Conservation (phyloP, 192 early-diverging fungal genomes). For the Rhizoclosmatium sp. region DNA sequence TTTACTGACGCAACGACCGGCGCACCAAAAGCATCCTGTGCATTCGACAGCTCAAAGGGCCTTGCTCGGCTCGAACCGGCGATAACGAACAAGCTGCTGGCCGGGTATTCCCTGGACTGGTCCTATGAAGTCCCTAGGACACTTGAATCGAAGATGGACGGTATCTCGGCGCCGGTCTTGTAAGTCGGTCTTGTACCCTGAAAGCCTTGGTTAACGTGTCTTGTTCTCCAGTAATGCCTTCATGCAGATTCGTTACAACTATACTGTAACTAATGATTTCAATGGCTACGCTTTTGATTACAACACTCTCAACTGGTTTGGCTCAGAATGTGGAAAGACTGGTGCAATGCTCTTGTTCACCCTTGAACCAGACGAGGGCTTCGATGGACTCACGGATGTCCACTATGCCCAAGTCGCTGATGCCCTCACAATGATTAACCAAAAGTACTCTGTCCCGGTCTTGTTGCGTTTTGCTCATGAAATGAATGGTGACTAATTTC, state of each 20-base stretch:
- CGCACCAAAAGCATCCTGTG: not conserved
- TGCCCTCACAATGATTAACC: conserved; percentile 37
- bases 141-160: conserved; percentile 10
- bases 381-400: conserved; percentile 32
- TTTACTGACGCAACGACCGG: conserved; percentile 16
- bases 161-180: conserved; percentile 30
- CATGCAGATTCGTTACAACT: conserved; percentile 15
- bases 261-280: not conserved
- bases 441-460: conserved; percentile 43
- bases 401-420: conserved; percentile 35
- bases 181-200: conserved; percentile 3
- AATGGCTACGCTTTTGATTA: conserved; percentile 16
- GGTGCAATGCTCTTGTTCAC: conserved; percentile 50
- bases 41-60: not conserved
- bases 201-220: not conserved
- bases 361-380: conserved; percentile 30
- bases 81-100: conserved; percentile 1
- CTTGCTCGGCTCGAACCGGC: conserved; percentile 35
- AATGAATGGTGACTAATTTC: conserved; percentile 54
- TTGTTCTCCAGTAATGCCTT: conserved; percentile 40
- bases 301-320: conserved; percentile 49
- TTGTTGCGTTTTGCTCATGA: conserved; percentile 56
- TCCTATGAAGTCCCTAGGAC: conserved; percentile 9
- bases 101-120: conserved; percentile 46
- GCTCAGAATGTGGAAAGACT: conserved; percentile 26